These are phyloP conservation scores for Polymyxa betae DNA, from an alignment of 208 protist genomes.

Conservation along the genomic window DNA sequence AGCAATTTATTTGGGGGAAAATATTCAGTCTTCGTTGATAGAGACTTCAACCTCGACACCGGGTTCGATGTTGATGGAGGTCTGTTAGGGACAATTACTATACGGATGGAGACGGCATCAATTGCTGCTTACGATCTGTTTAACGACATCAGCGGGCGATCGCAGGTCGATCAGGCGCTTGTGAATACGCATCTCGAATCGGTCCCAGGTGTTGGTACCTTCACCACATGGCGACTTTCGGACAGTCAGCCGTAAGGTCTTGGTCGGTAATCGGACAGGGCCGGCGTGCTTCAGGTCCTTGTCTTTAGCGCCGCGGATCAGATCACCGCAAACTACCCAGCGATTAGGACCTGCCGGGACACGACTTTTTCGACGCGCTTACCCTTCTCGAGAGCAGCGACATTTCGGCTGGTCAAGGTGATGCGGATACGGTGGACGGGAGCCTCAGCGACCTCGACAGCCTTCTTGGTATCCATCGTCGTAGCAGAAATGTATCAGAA, in stretches of 20 bases:
- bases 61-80: constrained; percentile 73
- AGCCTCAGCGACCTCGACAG: constrained; percentile 17
- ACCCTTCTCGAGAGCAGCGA: constrained; percentile 94
- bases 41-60: constrained; percentile 75
- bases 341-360: neutral
- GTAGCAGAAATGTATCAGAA: too few species aligned
- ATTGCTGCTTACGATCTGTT: constrained; percentile 77
- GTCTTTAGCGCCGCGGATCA: constrained; percentile 89
- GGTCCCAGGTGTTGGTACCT: constrained; percentile 99
- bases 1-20: too few species aligned
- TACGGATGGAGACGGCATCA: neutral
- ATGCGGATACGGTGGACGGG: constrained; percentile 88
- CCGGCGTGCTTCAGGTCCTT: constrained; percentile 92
- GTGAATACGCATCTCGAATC: constrained; percentile 99
- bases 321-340: constrained; percentile 85
- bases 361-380: constrained; percentile 8
- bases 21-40: constrained; percentile 63
- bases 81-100: constrained; percentile 50
- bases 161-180: constrained; percentile 98
- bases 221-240: constrained; percentile 99
- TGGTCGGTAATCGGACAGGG: constrained; percentile 97
- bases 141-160: constrained; percentile 82
- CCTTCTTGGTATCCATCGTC: constrained; percentile 57
- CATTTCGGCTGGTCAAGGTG: constrained; percentile 93
- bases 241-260: constrained; percentile 94